Percentiles rank a stretch among this genome's conserved stretches.
phyloP scores from a whole-genome alignment of 140 eudicot genomes.

The Stevia rebaudiana region DNA sequence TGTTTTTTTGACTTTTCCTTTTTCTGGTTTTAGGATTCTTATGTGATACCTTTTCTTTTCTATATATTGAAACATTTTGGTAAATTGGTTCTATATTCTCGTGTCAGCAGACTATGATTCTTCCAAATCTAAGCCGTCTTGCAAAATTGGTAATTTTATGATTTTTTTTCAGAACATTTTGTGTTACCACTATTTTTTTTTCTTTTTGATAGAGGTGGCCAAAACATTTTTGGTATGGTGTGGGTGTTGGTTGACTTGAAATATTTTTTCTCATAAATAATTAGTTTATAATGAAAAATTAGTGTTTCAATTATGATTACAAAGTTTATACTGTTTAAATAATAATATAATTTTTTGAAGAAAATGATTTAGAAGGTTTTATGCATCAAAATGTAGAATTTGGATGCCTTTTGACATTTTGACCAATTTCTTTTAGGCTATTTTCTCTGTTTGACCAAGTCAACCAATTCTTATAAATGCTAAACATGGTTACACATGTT shows the following conservation, averaged over 20 bases:
- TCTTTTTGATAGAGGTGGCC: neutral
- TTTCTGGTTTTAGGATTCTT: conserved; percentile 10
- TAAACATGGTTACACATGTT: neutral
- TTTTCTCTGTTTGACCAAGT: neutral
- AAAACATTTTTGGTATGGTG: neutral
- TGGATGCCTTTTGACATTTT: neutral
- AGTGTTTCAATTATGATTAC: neutral
- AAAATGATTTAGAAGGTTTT: neutral
- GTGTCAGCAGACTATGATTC: conserved; percentile 79
- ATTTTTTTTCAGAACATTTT: neutral
- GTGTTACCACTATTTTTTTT: neutral
- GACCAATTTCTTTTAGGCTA: neutral
- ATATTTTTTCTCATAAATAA: neutral
- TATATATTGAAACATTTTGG: neutral
- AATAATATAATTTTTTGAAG: neutral
- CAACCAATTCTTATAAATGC: neutral
- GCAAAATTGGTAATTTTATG: conserved; percentile 73
- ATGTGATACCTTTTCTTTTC: neutral
- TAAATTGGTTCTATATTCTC: conserved; percentile 3
- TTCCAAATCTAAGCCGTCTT: conserved; percentile 89
- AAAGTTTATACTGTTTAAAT: neutral
- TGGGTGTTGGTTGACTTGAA: too few species aligned
- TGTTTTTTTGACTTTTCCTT: neutral
- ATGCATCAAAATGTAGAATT: neutral
- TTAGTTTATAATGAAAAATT: neutral